Evolutionary conservation across 805 yeast species (phyloP), one percentile per base, ranked within the genome.

Genomic region (Candida caryicola): DNA sequence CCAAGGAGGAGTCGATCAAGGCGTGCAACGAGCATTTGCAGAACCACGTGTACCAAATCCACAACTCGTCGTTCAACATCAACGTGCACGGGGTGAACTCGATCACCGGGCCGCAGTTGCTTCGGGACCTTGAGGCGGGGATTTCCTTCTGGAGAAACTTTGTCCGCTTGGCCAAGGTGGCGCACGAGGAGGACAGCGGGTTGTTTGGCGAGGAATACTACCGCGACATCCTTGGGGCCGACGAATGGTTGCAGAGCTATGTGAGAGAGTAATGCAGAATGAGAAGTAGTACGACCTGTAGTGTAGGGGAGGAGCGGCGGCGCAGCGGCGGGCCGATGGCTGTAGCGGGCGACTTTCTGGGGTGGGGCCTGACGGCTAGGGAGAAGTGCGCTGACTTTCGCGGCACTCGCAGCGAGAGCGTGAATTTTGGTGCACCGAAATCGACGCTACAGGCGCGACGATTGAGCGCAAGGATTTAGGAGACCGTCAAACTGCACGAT

Each of bases 21-120:
- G 41, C 39, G 18, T 53, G 62, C 15, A 51, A 51, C 31, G 66
- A 62, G 12, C 64, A 68, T 41, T 50, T 69, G 44, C 48, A 66
- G 44, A 58, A 59, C 40, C 49, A 53, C 7, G 64, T 66, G 4
- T 66, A 57, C 44, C 74, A 69, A 41, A 60, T 68, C 27, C 50
- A 55, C 36, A 62, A 60, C 37, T 50, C 66, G 6, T 55, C 71
- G 4, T 66, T 61, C 44, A 67, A 69, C 48, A 66, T 66, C 37
- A 66, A 68, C 41, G 69, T 68, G 30, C 52, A 62, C 45, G 71
- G 73, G 4, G 56, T 61, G 21, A 69, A 69, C 43, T 59, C 71
- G 34, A 54, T 67, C n/a, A 60, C 64, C 1, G 44, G 56, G 1
- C 52, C 47, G 3, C 69, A 59, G 37, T 51, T 66, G 23, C 42